phyloP scores from a whole-genome alignment of 495 filamentous ascomycete genomes.

The Bombardia bombarda region DNA sequence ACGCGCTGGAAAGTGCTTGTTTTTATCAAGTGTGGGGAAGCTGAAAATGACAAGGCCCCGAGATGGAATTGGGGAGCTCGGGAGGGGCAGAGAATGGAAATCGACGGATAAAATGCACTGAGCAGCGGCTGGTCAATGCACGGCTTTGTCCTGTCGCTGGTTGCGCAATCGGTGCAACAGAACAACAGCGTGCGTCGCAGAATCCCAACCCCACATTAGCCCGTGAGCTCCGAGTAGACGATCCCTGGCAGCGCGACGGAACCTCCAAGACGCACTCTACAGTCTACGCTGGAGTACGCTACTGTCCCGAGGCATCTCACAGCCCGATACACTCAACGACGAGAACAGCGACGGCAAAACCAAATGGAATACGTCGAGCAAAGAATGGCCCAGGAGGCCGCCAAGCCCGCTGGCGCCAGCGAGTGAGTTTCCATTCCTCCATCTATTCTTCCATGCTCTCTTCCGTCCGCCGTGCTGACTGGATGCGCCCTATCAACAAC shows the following conservation, averaged over 20 bases:
- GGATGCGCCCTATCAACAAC: constrained; percentile 26
- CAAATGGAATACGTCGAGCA: constrained; percentile 51
- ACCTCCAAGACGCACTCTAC: no score
- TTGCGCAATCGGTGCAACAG: not conserved
- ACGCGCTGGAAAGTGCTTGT: no score
- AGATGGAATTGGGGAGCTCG: no score
- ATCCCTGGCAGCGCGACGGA: no score
- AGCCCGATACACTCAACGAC: not conserved
- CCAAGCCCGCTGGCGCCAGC: constrained; percentile 16
- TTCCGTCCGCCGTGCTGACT: not conserved
- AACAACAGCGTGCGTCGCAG: not conserved
- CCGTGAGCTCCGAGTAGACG: no score
- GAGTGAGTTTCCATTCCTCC: constrained; percentile 13
- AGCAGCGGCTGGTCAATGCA: no score
- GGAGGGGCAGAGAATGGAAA: no score
- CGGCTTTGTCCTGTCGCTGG: no score
- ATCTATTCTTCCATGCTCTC: not conserved
- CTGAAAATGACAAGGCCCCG: not conserved
- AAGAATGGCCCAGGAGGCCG: constrained; percentile 40
- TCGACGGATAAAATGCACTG: no score
- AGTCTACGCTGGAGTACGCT: no score
- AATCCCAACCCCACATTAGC: not conserved
- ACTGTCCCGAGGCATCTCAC: no score
- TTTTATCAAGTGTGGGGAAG: not conserved
- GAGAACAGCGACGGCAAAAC: not conserved